These are phyloP conservation scores for Sporothrix inflata DNA, from an alignment of 2,329 filamentous ascomycete genomes.

Conservation along the genomic window DNA sequence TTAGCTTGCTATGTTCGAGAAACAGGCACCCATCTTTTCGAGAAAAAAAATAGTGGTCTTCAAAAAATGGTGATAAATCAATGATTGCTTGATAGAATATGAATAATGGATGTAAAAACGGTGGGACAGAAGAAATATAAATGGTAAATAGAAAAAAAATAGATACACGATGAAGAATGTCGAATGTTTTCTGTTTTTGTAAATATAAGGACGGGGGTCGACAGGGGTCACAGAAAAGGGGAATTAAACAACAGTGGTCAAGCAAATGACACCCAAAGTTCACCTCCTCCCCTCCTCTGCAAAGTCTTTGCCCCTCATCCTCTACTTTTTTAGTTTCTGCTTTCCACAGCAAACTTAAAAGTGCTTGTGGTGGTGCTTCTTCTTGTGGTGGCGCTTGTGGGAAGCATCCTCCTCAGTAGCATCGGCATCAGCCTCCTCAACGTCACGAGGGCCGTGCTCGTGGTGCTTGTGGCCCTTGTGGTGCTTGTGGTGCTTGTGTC, in stretches of 20 bases:
- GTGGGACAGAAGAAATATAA: neutral
- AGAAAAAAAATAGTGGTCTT: neutral
- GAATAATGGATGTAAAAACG: neutral
- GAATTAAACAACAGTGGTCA: neutral
- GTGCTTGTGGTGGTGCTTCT: neutral
- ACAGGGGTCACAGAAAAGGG: neutral
- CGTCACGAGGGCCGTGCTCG: neutral
- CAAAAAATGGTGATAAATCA: neutral
- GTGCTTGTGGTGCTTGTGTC: constrained; percentile 20
- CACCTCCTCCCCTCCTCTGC: neutral
- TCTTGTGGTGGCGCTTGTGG: neutral
- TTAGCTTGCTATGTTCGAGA: neutral
- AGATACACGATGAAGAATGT: constrained; percentile 15
- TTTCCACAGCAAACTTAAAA: neutral
- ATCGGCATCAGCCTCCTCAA: neutral
- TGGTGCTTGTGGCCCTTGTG: constrained; percentile 11
- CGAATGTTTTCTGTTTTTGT: neutral
- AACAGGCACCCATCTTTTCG: neutral
- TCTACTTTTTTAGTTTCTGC: neutral
- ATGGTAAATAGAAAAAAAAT: neutral
- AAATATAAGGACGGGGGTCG: neutral
- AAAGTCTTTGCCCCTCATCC: neutral
- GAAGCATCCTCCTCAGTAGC: neutral
- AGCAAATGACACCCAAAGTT: constrained; percentile 1
- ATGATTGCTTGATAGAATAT: constrained; percentile 1